Evolutionary conservation across 2,329 filamentous ascomycete species (phyloP).

Genomic region (Proliferodiscus dingleyae): DNA sequence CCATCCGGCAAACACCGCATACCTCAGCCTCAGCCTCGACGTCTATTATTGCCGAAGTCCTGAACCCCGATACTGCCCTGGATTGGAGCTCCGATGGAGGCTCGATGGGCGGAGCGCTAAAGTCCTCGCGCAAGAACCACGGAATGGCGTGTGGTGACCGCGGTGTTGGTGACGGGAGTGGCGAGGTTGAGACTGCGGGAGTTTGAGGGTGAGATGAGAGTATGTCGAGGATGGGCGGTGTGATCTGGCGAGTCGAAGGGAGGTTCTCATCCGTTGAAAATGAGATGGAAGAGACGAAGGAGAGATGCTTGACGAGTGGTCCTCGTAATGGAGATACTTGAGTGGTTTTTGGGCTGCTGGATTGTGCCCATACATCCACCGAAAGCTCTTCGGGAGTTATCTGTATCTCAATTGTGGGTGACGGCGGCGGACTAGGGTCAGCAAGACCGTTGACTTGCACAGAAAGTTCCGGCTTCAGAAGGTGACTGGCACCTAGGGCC

Average conservation of each 20-base stretch:
- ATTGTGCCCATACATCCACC: neutral
- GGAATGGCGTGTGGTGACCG: neutral
- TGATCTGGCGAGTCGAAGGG: neutral
- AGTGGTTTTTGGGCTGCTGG: neutral
- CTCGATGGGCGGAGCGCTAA: neutral
- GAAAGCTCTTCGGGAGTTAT: neutral
- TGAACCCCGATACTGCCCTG: neutral
- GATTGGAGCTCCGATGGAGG: neutral
- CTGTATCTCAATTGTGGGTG: neutral
- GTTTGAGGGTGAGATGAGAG: neutral
- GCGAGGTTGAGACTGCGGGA: neutral
- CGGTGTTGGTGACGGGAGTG: neutral
- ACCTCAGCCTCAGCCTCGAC: neutral
- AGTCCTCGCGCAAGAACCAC: neutral
- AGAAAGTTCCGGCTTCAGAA: neutral
- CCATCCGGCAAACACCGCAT: neutral
- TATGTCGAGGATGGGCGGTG: neutral
- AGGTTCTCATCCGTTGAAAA: neutral
- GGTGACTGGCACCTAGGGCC: neutral
- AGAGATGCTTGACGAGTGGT: neutral
- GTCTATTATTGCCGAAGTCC: neutral
- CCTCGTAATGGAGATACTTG: neutral
- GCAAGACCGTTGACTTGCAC: neutral
- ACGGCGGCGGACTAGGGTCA: neutral
- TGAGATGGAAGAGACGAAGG: constrained; percentile 1